Evolutionary conservation across 2,329 filamentous ascomycete species (phyloP).

Genomic region (Microascus cirrosus): DNA sequence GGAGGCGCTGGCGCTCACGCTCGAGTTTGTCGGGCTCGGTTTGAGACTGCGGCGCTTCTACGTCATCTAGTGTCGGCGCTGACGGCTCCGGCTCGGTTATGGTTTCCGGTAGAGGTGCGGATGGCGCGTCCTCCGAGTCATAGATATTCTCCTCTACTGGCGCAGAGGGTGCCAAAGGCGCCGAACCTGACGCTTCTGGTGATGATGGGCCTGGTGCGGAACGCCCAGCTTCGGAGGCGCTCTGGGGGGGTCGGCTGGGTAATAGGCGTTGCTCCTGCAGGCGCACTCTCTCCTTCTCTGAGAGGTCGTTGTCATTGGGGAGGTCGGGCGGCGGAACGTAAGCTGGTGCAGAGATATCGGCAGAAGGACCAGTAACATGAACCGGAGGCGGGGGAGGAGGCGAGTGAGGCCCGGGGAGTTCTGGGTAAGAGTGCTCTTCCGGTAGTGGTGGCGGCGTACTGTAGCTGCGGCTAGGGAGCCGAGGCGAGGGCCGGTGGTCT

Average conservation of each 20-base stretch:
- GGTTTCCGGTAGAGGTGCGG: slow-evolving; percentile 1
- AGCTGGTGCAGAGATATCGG: slow-evolving; percentile 26
- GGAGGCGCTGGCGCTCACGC: slow-evolving; percentile 54
- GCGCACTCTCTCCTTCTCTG: slow-evolving; percentile 73
- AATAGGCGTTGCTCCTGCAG: slow-evolving; percentile 69
- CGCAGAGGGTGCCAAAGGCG: slow-evolving; percentile 11
- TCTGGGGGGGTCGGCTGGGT: slow-evolving; percentile 58
- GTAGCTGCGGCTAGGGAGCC: not conserved
- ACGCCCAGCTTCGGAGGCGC: slow-evolving; percentile 23
- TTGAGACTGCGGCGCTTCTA: slow-evolving; percentile 11
- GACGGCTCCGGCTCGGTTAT: slow-evolving; percentile 16
- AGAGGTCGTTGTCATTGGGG: slow-evolving; percentile 48
- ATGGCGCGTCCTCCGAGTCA: slow-evolving; percentile 28
- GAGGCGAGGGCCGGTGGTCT: not conserved
- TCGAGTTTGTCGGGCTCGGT: slow-evolving; percentile 66
- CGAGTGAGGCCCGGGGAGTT: slow-evolving; percentile 4
- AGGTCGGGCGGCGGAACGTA: slow-evolving; percentile 51
- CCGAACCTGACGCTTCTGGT: slow-evolving; percentile 6
- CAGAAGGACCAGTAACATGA: not conserved
- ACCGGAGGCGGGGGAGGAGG: slow-evolving; percentile 5
- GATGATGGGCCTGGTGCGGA: slow-evolving; percentile 20
- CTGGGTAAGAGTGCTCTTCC: not conserved
- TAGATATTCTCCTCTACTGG: slow-evolving; percentile 39
- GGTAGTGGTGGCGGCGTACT: not conserved
- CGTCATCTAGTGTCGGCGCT: slow-evolving; percentile 33